phyloP scores from a whole-genome alignment of 768 basidiomycete genomes.

The Hygrocybe punicea region DNA sequence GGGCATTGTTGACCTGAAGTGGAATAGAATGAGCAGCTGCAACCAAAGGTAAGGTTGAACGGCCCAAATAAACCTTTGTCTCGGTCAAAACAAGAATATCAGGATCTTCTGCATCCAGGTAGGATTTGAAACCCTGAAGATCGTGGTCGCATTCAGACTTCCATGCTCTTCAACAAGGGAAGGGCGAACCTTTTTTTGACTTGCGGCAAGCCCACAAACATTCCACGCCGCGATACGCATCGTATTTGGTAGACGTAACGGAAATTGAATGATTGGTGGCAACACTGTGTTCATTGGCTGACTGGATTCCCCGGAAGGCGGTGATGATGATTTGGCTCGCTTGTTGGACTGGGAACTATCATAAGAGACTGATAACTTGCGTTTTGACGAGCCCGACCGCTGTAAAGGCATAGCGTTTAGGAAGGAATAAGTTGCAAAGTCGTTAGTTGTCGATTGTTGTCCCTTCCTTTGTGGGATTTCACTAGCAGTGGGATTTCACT shows the following conservation, averaged over 20 bases:
- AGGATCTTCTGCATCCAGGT: conserved; percentile 82
- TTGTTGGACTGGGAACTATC: not conserved
- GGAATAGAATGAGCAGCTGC: not conserved
- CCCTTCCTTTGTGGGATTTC: too few species aligned
- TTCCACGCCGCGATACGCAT: conserved; percentile 72
- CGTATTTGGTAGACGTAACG: conserved; percentile 45
- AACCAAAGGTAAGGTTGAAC: not conserved
- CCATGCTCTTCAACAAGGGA: not conserved
- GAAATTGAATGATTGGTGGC: conserved; percentile 59
- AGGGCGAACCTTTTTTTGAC: conserved; percentile 66
- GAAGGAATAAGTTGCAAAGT: not conserved
- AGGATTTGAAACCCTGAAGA: conserved; percentile 69
- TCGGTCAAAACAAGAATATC: conserved; percentile 83
- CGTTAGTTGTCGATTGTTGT: too few species aligned
- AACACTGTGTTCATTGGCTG: conserved; percentile 75
- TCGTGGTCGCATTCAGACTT: not conserved
- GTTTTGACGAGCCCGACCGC: not conserved
- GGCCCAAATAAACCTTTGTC: conserved; percentile 57
- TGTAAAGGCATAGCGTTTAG: not conserved
- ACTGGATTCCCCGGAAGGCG: not conserved
- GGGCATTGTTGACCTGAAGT: conserved; percentile 64
- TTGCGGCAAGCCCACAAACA: conserved; percentile 70
- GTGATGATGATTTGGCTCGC: conserved; percentile 1
- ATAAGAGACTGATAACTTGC: not conserved
- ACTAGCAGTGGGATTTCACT: too few species aligned